These are phyloP conservation scores for Lichtheimia hyalospora DNA, from an alignment of 371 early-diverging fungal genomes.

Conservation along the genomic window DNA sequence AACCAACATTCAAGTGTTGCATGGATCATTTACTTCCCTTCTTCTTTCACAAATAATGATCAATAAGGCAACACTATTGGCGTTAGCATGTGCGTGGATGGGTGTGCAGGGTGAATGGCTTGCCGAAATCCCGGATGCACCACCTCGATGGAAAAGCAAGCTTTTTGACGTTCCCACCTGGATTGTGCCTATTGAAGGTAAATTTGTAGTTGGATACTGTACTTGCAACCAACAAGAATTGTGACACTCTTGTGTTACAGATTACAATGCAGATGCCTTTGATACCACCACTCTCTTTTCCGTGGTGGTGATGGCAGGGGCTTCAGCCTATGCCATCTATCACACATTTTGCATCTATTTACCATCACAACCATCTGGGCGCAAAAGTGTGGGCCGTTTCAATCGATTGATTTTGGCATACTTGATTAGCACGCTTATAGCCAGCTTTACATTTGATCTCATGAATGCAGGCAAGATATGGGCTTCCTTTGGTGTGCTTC, in stretches of 20 bases:
- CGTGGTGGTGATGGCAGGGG: neutral
- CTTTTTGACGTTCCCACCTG: neutral
- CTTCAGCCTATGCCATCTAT: neutral
- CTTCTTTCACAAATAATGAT: too few species aligned
- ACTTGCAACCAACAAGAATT: neutral
- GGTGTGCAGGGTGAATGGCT: neutral
- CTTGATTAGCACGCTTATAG: slow-evolving; percentile 22
- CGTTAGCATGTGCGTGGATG: neutral
- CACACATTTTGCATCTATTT: neutral
- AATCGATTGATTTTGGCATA: slow-evolving; percentile 12
- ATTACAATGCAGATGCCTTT: neutral
- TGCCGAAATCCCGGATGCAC: neutral
- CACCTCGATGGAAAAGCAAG: neutral
- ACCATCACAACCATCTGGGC: neutral
- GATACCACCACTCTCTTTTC: neutral
- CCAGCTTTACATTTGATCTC: slow-evolving; percentile 23
- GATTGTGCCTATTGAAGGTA: slow-evolving; percentile 1
- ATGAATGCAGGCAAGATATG: slow-evolving; percentile 44
- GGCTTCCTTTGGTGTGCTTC: slow-evolving; percentile 34
- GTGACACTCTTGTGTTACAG: neutral
- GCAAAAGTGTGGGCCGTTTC: slow-evolving; percentile 3
- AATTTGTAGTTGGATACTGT: neutral
- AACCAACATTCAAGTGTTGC: too few species aligned
- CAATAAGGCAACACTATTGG: neutral
- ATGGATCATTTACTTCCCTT: too few species aligned